Evolutionary conservation across 2,329 filamentous ascomycete genomes (phyloP).

Genomic region (Exophiala oligosperma): DNA sequence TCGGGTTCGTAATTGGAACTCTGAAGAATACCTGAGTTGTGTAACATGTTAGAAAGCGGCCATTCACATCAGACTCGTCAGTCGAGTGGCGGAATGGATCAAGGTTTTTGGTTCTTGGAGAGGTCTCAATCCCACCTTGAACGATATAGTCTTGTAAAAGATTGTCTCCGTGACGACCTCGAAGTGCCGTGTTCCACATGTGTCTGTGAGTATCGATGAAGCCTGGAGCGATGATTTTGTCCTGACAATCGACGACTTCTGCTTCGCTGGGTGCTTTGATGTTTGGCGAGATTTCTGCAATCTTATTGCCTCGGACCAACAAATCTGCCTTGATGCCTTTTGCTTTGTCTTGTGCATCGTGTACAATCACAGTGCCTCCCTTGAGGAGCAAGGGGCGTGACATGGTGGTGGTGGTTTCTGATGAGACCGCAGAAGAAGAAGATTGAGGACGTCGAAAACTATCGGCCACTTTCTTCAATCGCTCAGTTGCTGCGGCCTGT

Average conservation of each 20-base stretch:
- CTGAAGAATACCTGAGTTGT: conserved; percentile 34
- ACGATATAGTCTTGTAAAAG: conserved; percentile 9
- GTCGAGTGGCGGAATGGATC: too few species aligned
- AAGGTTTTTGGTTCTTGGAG: too few species aligned
- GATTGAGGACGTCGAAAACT: too few species aligned
- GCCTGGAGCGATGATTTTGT: conserved; percentile 32
- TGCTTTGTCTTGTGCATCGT: conserved; percentile 1
- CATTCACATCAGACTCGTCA: too few species aligned
- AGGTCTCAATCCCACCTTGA: conserved; percentile 1
- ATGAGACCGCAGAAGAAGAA: too few species aligned
- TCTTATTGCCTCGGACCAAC: too few species aligned
- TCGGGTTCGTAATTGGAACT: conserved; percentile 36
- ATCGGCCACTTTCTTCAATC: too few species aligned
- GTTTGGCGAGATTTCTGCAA: too few species aligned
- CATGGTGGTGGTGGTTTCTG: background rate
- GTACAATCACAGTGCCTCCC: conserved; percentile 13
- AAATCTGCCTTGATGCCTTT: too few species aligned
- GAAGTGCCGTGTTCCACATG: conserved; percentile 31
- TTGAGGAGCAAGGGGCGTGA: conserved; percentile 7
- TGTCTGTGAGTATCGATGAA: conserved; percentile 39
- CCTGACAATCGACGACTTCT: conserved; percentile 37
- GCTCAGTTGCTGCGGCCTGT: too few species aligned
- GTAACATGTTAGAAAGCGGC: too few species aligned
- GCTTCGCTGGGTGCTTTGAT: too few species aligned
- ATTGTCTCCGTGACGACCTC: conserved; percentile 10